Percentiles rank a stretch among this genome's conserved stretches.
Conservation (phyloP, 1,284 basidiomycete species). For the Lignosus rhinocerotis region DNA sequence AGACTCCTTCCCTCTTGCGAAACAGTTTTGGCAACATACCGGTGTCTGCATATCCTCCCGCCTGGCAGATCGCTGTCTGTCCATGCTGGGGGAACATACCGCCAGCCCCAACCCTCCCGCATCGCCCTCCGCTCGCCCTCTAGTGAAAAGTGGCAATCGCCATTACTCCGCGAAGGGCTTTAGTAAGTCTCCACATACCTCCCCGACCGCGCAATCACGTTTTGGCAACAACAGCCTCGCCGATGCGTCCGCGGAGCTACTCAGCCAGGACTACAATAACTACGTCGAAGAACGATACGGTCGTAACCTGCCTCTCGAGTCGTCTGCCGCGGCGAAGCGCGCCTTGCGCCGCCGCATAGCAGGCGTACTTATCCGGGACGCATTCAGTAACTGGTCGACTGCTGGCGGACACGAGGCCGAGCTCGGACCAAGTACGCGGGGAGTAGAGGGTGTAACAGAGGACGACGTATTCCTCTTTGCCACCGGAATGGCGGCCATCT, state of each 20-base stretch:
- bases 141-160: constrained; percentile 52
- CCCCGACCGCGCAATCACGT: constrained; percentile 15
- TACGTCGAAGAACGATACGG: constrained; percentile 96
- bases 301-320: constrained; percentile 81
- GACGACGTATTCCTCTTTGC: constrained; percentile 89
- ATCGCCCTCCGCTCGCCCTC: constrained; percentile 34
- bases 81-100: constrained; percentile 52
- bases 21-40: constrained; percentile 96
- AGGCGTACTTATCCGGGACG: constrained; percentile 75
- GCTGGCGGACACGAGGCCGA: constrained; percentile 49
- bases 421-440: constrained; percentile 60
- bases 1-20: constrained; percentile 70
- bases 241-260: constrained; percentile 32
- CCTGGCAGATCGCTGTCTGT: constrained; percentile 81
- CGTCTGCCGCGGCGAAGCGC: constrained; percentile 79
- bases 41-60: constrained; percentile 91
- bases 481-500: constrained; percentile 93
- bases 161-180: constrained; percentile 60
- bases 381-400: constrained; percentile 39
- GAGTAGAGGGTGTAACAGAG: constrained; percentile 67
- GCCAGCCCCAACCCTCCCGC: constrained; percentile 28
- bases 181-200: constrained; percentile 22
- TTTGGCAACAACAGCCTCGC: constrained; percentile 2
- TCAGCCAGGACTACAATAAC: constrained; percentile 51
- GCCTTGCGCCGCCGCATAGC: constrained; percentile 89